These are phyloP conservation scores for Coemansia sp. DNA, from an alignment of 192 early-diverging fungal genomes.

Conservation along the genomic window DNA sequence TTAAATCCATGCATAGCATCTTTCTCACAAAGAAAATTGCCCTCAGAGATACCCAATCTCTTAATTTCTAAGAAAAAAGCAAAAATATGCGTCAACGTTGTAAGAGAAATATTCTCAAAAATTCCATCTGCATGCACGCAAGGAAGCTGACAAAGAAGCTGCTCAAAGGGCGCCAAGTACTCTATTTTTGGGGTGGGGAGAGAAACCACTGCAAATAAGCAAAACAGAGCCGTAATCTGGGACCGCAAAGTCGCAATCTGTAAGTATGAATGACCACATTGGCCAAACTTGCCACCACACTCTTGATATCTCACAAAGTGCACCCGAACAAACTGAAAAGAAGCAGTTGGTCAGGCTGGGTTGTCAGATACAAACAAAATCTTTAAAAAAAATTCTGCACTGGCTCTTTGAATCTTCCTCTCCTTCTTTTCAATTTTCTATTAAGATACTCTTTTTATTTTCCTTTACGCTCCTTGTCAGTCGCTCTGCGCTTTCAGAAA, in stretches of 20 bases:
- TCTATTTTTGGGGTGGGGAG: neutral
- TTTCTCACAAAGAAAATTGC: neutral
- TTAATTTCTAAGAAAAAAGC: neutral
- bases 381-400: neutral
- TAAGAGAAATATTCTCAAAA: neutral
- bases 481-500: neutral
- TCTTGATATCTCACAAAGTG: neutral
- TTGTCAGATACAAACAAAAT: neutral
- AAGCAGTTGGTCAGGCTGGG: neutral
- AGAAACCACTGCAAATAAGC: neutral
- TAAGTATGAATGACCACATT: too few species aligned
- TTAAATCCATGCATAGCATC: neutral
- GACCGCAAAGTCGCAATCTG: neutral
- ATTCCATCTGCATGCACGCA: neutral
- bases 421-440: neutral
- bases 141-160: neutral
- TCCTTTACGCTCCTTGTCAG: slow-evolving; percentile 5
- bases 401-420: neutral
- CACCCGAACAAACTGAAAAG: too few species aligned
- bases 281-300: too few species aligned
- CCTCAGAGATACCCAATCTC: neutral
- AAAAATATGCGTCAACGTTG: neutral
- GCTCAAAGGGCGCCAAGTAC: neutral
- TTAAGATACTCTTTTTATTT: slow-evolving; percentile 1
- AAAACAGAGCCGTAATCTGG: slow-evolving; percentile 1